Evolutionary conservation across 257 asterid species (phyloP), one percentile per base, ranked within the genome.

Genomic region (Solanum arcanum): DNA sequence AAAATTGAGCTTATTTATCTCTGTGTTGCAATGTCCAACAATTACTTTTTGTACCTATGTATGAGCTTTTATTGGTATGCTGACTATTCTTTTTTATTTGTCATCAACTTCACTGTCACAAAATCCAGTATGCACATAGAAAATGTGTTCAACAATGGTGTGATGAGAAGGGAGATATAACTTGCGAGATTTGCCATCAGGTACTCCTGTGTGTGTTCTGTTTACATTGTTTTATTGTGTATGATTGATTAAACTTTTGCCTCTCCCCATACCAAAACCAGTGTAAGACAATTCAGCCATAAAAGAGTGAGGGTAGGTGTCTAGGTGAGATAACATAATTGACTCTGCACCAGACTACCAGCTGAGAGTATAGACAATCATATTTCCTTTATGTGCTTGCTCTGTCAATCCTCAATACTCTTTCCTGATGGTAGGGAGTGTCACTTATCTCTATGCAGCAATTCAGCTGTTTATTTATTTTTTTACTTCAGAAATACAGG

Each of bases 161-260:
- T 60, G 89, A 92, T 90, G 94, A 92, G 87, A 92, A 92, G 83
- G 94, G 94, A 66, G 91, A 91, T 73, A 90, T 89, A 81, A 92
- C 88, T 66, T 92, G 94, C 33, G 94, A 92, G 92, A 92, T 92
- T 39, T 92, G 94, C 83, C 92, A 90, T 85, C 94, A 92, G 91
- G 94, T 91, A 49, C 39, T 68, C 23, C 70, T 42, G 29, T 42
- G 64, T 25, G 37, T 85, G 15, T 70, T 68, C 70, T 68, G 7
- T 31, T 47, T 49, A 18, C 69, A 10, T 49, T 13, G 27, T 49
- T 81, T 52, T 52, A 29, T 81, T 49, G 69, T 2, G 31, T 49
- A 18, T 81, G 85, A 81, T 49, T 49, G 42, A 31, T 81, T 75
- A 49, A 49, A 11, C 85, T 18, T 81, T 49, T 81, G 46, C 85